Evolutionary conservation across 2,329 filamentous ascomycete species (phyloP).

Genomic region (Alternaria sp.): DNA sequence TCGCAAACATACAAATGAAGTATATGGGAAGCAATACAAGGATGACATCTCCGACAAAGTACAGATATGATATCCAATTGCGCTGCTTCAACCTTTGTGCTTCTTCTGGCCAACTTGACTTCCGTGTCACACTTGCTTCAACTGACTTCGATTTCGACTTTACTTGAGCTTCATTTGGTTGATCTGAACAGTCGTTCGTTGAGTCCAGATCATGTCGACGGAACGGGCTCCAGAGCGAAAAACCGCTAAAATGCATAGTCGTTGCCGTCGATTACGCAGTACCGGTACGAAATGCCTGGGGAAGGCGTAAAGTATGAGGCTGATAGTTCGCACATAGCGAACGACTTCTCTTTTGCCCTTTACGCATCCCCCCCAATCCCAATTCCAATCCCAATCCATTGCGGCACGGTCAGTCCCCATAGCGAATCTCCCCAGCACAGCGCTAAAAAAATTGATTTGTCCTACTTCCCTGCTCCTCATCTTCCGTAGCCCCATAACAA

Average conservation of each 20-base stretch:
- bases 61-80: conserved; percentile 36
- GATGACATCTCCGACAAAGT: conserved; percentile 36
- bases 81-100: conserved; percentile 36
- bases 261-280: neutral
- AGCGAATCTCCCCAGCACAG: conserved; percentile 30
- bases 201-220: too few species aligned
- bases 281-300: too few species aligned
- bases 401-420: conserved; percentile 31
- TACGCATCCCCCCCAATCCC: neutral
- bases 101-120: conserved; percentile 46
- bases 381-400: conserved; percentile 4
- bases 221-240: conserved; percentile 26
- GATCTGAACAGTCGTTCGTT: too few species aligned
- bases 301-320: conserved; percentile 12
- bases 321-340: conserved; percentile 38
- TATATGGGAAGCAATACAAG: conserved; percentile 43
- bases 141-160: conserved; percentile 33
- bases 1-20: conserved; percentile 50
- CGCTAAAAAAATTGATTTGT: conserved; percentile 6
- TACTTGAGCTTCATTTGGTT: too few species aligned
- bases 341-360: conserved; percentile 34
- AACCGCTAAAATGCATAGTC: conserved; percentile 22
- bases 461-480: too few species aligned
- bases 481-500: too few species aligned
- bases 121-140: conserved; percentile 27